Evolutionary conservation across 495 filamentous ascomycete genomes (phyloP).

Genomic region (Penicillium chermesinum): DNA sequence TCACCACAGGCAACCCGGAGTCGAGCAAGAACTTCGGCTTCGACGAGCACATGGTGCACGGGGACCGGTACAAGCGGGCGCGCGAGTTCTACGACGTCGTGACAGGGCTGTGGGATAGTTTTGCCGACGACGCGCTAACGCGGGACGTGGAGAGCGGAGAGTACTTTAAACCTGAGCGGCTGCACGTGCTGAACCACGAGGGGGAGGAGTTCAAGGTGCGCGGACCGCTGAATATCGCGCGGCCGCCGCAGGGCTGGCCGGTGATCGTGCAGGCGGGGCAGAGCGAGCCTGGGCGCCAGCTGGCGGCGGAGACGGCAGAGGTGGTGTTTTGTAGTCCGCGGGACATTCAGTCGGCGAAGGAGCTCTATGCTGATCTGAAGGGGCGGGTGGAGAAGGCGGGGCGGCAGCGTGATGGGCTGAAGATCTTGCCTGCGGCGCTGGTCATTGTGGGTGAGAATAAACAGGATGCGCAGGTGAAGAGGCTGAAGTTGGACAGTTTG

Average conservation of each 20-base stretch:
- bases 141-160: conserved; percentile 43
- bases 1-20: conserved; percentile 37
- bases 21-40: conserved; percentile 32
- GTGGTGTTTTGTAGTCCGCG: conserved; percentile 45
- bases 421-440: conserved; percentile 49
- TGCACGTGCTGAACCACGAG: conserved; percentile 48
- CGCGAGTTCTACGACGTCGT: conserved; percentile 37
- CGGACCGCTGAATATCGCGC: conserved; percentile 50
- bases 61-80: conserved; percentile 35
- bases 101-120: conserved; percentile 47
- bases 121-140: conserved; percentile 50
- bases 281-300: conserved; percentile 47
- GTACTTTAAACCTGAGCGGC: conserved; percentile 43
- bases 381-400: conserved; percentile 39
- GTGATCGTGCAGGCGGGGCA: conserved; percentile 54
- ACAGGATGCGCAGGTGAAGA: conserved; percentile 45
- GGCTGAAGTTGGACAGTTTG: conserved; percentile 45
- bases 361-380: conserved; percentile 50
- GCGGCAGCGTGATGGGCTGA: conserved; percentile 39
- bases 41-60: conserved; percentile 34
- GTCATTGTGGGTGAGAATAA: conserved; percentile 39
- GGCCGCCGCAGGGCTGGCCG: conserved; percentile 52
- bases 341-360: conserved; percentile 43
- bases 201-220: conserved; percentile 42
- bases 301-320: conserved; percentile 52